A percentile compares a stretch with the other conserved stretches of the same genome.
Evolutionary conservation across 331 rosid species (phyloP).

Genomic region (Quercus lobata): DNA sequence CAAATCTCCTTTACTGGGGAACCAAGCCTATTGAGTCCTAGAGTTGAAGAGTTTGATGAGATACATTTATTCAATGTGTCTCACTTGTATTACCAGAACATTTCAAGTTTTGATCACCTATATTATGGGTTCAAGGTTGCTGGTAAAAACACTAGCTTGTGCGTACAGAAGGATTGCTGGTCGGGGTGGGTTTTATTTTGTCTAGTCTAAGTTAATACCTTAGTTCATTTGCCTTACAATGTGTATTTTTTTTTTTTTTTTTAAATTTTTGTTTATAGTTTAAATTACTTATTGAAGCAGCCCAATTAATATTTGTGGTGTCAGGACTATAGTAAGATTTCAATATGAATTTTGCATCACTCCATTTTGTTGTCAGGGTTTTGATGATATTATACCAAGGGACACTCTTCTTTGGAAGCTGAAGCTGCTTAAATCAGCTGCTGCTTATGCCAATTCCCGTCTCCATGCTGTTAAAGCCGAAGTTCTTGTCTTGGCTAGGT

Average conservation of each 20-base stretch:
- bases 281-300: too few species aligned
- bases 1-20: neutral
- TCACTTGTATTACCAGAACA: too few species aligned
- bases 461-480: slow-evolving; percentile 94
- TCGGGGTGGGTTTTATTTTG: neutral
- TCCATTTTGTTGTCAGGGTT: slow-evolving; percentile 43
- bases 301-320: neutral
- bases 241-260: neutral
- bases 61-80: neutral
- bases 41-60: neutral
- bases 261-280: too few species aligned
- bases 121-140: neutral
- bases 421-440: slow-evolving; percentile 84
- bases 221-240: neutral
- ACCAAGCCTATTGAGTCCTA: neutral
- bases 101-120: neutral
- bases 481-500: slow-evolving; percentile 97
- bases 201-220: neutral
- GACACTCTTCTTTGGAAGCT: slow-evolving; percentile 91
- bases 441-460: slow-evolving; percentile 91
- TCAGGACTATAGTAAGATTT: neutral
- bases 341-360: slow-evolving; percentile 9
- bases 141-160: too few species aligned
- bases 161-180: neutral
- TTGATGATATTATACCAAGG: slow-evolving; percentile 68